Conservation (phyloP, 169 alveolate genomes). For the Amoebophrya sp. region DNA sequence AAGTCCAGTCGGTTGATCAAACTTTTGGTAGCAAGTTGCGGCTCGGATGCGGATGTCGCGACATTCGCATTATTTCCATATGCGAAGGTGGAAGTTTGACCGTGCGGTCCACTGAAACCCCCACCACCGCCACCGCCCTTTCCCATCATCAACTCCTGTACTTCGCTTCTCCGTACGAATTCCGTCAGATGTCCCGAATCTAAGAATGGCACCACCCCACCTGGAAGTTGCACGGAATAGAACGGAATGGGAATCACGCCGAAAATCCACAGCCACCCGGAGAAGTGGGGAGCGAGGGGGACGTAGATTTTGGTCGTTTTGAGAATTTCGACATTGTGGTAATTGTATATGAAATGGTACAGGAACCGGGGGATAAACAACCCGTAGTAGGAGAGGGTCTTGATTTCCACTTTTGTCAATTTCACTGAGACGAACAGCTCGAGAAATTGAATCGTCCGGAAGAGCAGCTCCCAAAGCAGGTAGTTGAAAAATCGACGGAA, state of each 20-base stretch:
- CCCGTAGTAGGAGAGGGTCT: background rate
- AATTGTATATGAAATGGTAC: too few relatives aligned
- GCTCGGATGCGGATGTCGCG: too few relatives aligned
- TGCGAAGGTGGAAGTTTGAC: too few relatives aligned
- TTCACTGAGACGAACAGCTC: background rate
- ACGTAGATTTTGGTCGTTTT: background rate
- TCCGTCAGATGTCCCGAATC: background rate
- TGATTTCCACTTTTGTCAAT: background rate
- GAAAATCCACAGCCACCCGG: background rate
- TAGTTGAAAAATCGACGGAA: too few relatives aligned
- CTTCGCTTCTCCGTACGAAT: background rate
- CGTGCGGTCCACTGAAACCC: too few relatives aligned
- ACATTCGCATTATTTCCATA: too few relatives aligned
- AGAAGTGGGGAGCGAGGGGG: background rate
- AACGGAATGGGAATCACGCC: background rate
- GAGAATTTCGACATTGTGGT: too few relatives aligned
- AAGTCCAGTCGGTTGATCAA: background rate
- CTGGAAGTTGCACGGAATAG: background rate
- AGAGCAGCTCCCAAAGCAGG: background rate
- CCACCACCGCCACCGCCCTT: too few relatives aligned
- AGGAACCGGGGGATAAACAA: background rate
- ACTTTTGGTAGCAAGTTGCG: too few relatives aligned
- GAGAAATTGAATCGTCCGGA: background rate
- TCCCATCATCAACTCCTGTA: too few relatives aligned
- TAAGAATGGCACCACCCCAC: background rate